Percentiles rank a stretch among this genome's conserved stretches.
These are phyloP conservation scores for Diddensiella santjacobensis DNA, from an alignment of 805 yeast species.

Conservation along the genomic window DNA sequence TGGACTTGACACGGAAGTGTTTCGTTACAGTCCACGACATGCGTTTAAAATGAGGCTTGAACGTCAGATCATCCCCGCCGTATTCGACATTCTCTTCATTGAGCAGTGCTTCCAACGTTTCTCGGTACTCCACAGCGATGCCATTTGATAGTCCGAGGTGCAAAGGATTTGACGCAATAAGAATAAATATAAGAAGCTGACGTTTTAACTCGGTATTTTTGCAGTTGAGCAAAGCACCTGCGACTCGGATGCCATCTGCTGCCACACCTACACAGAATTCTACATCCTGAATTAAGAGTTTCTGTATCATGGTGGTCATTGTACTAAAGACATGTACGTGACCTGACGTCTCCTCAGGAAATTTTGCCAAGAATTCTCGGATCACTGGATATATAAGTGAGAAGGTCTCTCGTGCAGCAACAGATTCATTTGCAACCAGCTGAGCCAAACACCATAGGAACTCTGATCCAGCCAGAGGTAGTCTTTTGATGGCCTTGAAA, in stretches of 20 bases:
- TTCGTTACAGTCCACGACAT: background rate
- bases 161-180: slow-evolving; percentile 7
- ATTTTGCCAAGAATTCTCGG: slow-evolving; percentile 4
- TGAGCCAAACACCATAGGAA: slow-evolving; percentile 6
- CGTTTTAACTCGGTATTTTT: slow-evolving; percentile 4
- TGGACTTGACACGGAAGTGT: background rate
- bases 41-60: background rate
- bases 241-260: background rate
- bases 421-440: background rate
- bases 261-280: background rate
- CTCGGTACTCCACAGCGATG: background rate
- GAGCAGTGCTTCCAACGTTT: background rate
- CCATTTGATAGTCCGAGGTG: background rate
- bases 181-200: slow-evolving; percentile 8
- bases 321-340: slow-evolving; percentile 10
- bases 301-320: slow-evolving; percentile 1
- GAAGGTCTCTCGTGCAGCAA: background rate
- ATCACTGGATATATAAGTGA: background rate
- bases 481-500: background rate
- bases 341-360: slow-evolving; percentile 9
- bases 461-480: slow-evolving; percentile 12
- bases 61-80: background rate
- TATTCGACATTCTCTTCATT: background rate
- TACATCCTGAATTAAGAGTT: slow-evolving; percentile 4
- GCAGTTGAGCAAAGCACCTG: background rate